Conservation (phyloP, 345 rosid genomes). For the Citrus maxima region DNA sequence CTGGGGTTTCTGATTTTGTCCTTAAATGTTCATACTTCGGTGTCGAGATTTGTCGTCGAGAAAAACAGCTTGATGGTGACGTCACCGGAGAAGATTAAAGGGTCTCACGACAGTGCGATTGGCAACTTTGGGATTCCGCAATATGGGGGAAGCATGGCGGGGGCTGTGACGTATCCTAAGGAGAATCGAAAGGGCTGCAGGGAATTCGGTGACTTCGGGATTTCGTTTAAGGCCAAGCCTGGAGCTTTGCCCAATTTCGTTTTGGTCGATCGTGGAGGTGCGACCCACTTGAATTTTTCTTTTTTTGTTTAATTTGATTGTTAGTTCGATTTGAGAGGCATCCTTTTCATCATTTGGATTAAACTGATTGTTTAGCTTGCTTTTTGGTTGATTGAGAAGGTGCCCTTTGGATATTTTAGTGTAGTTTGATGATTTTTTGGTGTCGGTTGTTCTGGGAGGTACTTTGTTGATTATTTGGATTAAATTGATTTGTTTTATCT, state of each 20-base stretch:
- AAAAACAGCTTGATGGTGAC: constrained; percentile 87
- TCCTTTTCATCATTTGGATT: not conserved
- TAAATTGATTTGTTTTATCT: not conserved
- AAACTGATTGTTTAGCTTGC: not conserved
- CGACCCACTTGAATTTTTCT: not conserved
- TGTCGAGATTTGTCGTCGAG: constrained; percentile 87
- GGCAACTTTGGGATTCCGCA: constrained; percentile 99
- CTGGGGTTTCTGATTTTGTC: constrained; percentile 40
- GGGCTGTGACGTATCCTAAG: constrained; percentile 64
- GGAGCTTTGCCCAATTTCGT: constrained; percentile 84
- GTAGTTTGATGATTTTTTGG: constrained; percentile 1
- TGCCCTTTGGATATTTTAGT: not conserved
- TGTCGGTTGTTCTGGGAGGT: not conserved
- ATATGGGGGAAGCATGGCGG: constrained; percentile 99
- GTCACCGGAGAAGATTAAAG: constrained; percentile 90
- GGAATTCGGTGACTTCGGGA: constrained; percentile 54
- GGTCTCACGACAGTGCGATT: constrained; percentile 82
- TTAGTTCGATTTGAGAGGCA: not conserved
- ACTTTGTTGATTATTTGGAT: not conserved
- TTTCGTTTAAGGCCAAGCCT: constrained; percentile 66
- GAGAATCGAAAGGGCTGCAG: constrained; percentile 76
- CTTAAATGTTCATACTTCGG: constrained; percentile 13
- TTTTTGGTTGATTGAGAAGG: not conserved
- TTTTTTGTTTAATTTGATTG: no score
- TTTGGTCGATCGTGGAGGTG: constrained; percentile 96